Evolutionary conservation across 306 rosid species (phyloP).

Genomic region (Carpinus fangiana): DNA sequence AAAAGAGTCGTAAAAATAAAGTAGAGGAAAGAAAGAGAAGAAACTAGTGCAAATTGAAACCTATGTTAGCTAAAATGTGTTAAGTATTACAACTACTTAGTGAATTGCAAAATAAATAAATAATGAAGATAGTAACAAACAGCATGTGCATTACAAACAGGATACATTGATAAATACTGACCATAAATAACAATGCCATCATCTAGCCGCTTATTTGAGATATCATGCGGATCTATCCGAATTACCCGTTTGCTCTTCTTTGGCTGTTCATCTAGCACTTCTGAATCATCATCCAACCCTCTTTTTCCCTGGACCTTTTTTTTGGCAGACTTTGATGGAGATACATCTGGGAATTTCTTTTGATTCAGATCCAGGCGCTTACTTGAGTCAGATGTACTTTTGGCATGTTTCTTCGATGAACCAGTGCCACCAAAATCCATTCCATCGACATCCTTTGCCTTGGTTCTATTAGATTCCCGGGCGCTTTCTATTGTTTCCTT

Average conservation of each 20-base stretch:
- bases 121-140: conserved; percentile 9
- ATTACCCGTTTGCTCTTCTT: conserved; percentile 71
- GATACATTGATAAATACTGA: conserved; percentile 32
- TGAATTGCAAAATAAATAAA: background rate
- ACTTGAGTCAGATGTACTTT: conserved; percentile 29
- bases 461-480: conserved; percentile 24
- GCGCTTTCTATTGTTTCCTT: conserved; percentile 33
- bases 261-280: conserved; percentile 41
- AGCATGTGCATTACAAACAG: conserved; percentile 18
- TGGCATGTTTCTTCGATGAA: conserved; percentile 38
- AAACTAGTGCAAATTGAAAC: background rate
- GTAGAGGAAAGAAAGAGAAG: background rate
- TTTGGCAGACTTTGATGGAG: conserved; percentile 36
- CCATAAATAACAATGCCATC: conserved; percentile 54
- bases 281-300: conserved; percentile 35
- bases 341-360: conserved; percentile 25
- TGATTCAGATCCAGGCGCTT: conserved; percentile 19
- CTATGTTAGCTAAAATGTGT: background rate
- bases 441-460: conserved; percentile 30
- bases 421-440: conserved; percentile 30
- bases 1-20: background rate
- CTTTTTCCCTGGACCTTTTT: conserved; percentile 32
- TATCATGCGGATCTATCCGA: conserved; percentile 65
- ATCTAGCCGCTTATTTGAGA: conserved; percentile 80
- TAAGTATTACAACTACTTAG: background rate